Evolutionary conservation across 768 basidiomycete species (phyloP).

Genomic region (Termitomyces sp.): DNA sequence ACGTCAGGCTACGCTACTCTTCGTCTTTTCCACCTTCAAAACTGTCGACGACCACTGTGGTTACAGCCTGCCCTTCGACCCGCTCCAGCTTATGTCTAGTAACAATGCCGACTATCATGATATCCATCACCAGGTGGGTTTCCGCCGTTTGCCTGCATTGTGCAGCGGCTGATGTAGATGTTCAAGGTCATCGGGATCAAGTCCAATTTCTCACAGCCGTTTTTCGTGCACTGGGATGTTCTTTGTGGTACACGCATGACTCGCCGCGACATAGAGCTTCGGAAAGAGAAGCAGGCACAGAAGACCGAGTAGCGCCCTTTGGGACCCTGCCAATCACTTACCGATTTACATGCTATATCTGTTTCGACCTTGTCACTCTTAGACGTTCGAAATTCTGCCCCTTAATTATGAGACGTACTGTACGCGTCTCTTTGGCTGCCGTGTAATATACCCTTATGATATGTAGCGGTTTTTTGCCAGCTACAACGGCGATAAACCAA

Average conservation of each 20-base stretch:
- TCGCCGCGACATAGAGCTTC: slow-evolving; percentile 54
- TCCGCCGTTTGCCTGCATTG: not conserved
- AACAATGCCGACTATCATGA: slow-evolving; percentile 98
- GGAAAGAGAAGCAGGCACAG: slow-evolving; percentile 28
- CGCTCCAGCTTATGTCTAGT: slow-evolving; percentile 73
- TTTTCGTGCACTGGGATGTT: slow-evolving; percentile 92
- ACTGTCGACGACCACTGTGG: slow-evolving; percentile 97
- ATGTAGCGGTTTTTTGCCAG: not conserved
- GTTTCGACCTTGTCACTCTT: not conserved
- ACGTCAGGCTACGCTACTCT: slow-evolving; percentile 82
- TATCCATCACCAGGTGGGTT: slow-evolving; percentile 87
- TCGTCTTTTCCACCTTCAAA: slow-evolving; percentile 79
- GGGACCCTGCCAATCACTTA: not conserved
- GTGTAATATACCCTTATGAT: slow-evolving; percentile 9
- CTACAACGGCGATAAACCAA: not conserved
- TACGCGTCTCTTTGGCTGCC: not conserved
- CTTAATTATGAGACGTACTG: not conserved
- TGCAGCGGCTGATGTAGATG: not conserved
- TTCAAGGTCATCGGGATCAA: slow-evolving; percentile 77
- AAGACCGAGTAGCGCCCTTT: slow-evolving; percentile 21
- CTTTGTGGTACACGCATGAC: slow-evolving; percentile 84
- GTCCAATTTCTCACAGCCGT: slow-evolving; percentile 93
- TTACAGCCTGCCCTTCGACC: slow-evolving; percentile 87
- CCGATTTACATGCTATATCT: not conserved
- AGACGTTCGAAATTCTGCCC: not conserved